Evolutionary conservation across 208 protist genomes (phyloP).

Genomic region (Crithidia expoeki): DNA sequence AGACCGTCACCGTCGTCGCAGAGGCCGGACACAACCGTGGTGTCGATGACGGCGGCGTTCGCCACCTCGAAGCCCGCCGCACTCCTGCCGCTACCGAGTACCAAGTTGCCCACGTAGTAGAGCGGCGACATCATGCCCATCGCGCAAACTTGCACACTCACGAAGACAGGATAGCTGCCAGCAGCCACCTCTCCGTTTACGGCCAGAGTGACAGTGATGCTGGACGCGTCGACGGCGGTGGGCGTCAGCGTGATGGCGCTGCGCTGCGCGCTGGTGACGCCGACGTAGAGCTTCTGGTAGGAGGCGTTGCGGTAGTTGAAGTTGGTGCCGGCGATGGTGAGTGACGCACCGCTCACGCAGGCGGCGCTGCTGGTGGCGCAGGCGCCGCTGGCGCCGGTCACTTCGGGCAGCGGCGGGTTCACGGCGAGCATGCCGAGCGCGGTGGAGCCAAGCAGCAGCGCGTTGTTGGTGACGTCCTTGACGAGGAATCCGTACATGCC

Average conservation of each 20-base stretch:
- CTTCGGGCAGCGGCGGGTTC: constrained; percentile 32
- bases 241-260: constrained; percentile 32
- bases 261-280: constrained; percentile 23
- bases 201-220: constrained; percentile 24
- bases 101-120: constrained; percentile 16
- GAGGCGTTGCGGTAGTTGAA: constrained; percentile 33
- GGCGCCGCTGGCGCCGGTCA: constrained; percentile 28
- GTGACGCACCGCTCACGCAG: constrained; percentile 28
- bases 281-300: constrained; percentile 39
- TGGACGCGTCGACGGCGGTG: constrained; percentile 8
- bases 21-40: too few species aligned
- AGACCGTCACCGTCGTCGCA: constrained; percentile 18
- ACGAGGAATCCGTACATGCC: constrained; percentile 45
- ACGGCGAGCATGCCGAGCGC: constrained; percentile 27
- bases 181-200: constrained; percentile 2
- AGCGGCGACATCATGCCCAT: constrained; percentile 35
- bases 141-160: constrained; percentile 32
- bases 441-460: constrained; percentile 32
- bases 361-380: constrained; percentile 33
- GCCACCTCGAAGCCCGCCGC: too few species aligned
- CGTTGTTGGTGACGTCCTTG: constrained; percentile 20
- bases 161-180: constrained; percentile 36
- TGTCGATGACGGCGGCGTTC: too few species aligned
- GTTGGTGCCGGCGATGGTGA: constrained; percentile 33
- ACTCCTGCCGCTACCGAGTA: too few species aligned